Evolutionary conservation across 352 stramenopile genomes (phyloP), one percentile per base, ranked within the genome.

Genomic region (Phytophthora meadii): DNA sequence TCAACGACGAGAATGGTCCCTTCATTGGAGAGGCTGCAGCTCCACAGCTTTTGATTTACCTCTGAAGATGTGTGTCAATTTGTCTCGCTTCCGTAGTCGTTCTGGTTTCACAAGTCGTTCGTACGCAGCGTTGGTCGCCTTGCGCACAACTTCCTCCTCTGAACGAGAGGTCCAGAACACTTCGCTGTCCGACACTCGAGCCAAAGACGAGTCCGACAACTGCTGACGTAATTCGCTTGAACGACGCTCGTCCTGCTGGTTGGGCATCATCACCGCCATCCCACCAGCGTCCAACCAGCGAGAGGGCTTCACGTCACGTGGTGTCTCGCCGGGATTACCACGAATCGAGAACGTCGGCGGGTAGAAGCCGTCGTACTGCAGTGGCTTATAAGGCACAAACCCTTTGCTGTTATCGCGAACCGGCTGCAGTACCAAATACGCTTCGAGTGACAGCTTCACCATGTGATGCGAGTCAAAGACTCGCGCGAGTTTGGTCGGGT

Each of bases 401-500:
- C 61, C 63, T 17, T 67, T 70, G 41, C 46, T 65, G 28, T 68
- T 54, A 24, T 76, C 71, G 1, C 32, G 54, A 34, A 30, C 40
- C 32, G 56, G 57, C 17, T 72, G 64, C 8, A 73, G 17, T 12
- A 63, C 52, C 5, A 73, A 24, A n/a, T 76, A 70, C 0, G 54
- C 73, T 39, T 79, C 53, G 22, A 76, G 64, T 11, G 59, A 74
- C 24, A 81, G 34, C 39, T 81, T 81, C 25, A 81, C 37, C 14
- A 72, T 52, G 36, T 67, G 47, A 6, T 17, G 56, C 4, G 69
- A 28, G 49, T 80, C 70, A 34, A 77, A 79, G 11, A 81, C 65
- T 0, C 72, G 68, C 0, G 75, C 72, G 15, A 79, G 12, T 25
- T 74, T 76, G 14, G 5, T 42, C 5, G 47, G 17, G 15, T 79